phyloP scores from a whole-genome alignment of 192 early-diverging fungal genomes.

The Umbelopsis sp. region DNA sequence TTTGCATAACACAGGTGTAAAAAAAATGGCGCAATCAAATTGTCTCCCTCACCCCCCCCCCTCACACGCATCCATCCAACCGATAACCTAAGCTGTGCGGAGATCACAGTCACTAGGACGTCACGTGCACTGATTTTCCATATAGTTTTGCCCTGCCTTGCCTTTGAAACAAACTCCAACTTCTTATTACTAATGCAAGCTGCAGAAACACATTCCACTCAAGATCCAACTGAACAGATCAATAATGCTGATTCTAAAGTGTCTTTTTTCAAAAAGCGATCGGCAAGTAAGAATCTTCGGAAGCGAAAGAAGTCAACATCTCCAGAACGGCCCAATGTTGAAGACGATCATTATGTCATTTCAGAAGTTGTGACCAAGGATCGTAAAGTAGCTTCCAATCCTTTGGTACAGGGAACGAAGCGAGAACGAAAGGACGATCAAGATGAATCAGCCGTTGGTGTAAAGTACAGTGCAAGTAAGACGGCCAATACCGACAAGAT shows the following conservation, averaged over 20 bases:
- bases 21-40: too few species aligned
- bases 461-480: constrained; percentile 32
- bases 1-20: too few species aligned
- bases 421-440: constrained; percentile 41
- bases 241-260: constrained; percentile 34
- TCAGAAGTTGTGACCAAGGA: constrained; percentile 40
- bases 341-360: constrained; percentile 33
- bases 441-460: constrained; percentile 27
- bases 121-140: neutral
- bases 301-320: constrained; percentile 46
- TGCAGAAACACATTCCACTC: neutral
- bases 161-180: neutral
- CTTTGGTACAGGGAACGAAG: constrained; percentile 49
- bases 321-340: constrained; percentile 24
- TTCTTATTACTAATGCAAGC: constrained; percentile 5
- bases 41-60: too few species aligned
- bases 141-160: neutral
- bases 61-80: too few species aligned
- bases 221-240: neutral
- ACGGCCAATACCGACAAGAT: constrained; percentile 27
- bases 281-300: constrained; percentile 51
- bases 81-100: too few species aligned
- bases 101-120: neutral
- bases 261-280: constrained; percentile 61
- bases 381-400: constrained; percentile 34